phyloP scores from a whole-genome alignment of 2,329 filamentous ascomycete species.

The Paracamarosporium sp. region DNA sequence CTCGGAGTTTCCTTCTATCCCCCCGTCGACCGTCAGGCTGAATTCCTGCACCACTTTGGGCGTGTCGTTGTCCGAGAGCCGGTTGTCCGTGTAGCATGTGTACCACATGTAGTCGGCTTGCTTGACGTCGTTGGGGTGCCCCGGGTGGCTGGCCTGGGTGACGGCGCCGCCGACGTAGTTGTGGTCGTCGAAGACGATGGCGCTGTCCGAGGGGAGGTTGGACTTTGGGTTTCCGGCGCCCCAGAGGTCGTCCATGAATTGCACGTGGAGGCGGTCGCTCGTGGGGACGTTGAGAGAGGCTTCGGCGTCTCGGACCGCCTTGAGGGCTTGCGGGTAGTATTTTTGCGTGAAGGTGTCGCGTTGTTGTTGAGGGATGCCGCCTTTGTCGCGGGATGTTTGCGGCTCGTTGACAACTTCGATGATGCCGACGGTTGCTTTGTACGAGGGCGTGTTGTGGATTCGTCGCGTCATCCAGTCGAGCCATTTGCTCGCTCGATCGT shows the following conservation, averaged over 20 bases:
- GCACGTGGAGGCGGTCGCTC: conserved; percentile 60
- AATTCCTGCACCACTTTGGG: conserved; percentile 67
- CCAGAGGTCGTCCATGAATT: conserved; percentile 62
- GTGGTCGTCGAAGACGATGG: conserved; percentile 64
- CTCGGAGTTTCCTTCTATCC: conserved; percentile 54
- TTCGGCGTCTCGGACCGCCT: conserved; percentile 59
- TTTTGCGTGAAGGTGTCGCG: conserved; percentile 31
- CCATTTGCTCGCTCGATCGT: conserved; percentile 61
- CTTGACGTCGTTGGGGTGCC: conserved; percentile 42
- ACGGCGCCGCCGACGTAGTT: conserved; percentile 60
- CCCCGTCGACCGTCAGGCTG: conserved; percentile 60
- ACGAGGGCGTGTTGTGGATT: conserved; percentile 58
- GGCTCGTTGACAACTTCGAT: conserved; percentile 67
- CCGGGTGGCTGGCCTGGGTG: conserved; percentile 5
- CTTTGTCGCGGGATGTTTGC: conserved; percentile 26
- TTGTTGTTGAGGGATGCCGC: conserved; percentile 19
- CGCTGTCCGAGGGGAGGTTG: conserved; percentile 51
- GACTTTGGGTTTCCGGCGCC: conserved; percentile 61
- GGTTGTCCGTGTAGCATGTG: conserved; percentile 56
- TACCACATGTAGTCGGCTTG: conserved; percentile 57
- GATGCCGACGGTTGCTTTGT: conserved; percentile 62
- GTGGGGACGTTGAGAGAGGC: conserved; percentile 49
- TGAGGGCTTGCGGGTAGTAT: conserved; percentile 59
- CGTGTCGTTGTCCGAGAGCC: conserved; percentile 41
- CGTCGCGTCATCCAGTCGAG: conserved; percentile 62